Evolutionary conservation across 352 stramenopile species (phyloP).

Genomic region (Phytophthora quininea): DNA sequence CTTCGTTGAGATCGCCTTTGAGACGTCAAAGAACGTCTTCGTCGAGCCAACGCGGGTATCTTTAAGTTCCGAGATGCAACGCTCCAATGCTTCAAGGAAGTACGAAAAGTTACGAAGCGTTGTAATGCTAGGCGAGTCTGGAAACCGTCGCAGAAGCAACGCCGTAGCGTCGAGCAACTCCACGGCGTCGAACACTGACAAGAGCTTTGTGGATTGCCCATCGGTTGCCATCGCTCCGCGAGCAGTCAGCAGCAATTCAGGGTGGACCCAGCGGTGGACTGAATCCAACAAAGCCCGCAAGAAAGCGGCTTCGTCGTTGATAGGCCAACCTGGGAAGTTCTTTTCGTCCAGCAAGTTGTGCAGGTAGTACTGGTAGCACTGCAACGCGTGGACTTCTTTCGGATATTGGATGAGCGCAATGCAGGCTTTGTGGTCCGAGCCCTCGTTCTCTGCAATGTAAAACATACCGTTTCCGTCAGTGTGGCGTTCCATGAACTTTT

Average conservation of each 20-base stretch:
- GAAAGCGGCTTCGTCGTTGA: conserved; percentile 84
- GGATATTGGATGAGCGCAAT: conserved; percentile 85
- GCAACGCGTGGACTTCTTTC: conserved; percentile 81
- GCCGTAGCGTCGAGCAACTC: conserved; percentile 75
- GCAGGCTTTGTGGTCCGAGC: conserved; percentile 77
- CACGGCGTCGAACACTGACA: conserved; percentile 75
- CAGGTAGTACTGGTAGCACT: conserved; percentile 90
- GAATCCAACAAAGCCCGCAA: conserved; percentile 75
- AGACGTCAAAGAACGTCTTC: conserved; percentile 58
- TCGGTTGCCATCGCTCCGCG: conserved; percentile 50
- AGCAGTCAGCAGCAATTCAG: conserved; percentile 47
- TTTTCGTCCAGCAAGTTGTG: conserved; percentile 88
- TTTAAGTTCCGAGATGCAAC: conserved; percentile 79
- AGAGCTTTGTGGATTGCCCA: conserved; percentile 59
- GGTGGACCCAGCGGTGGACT: conserved; percentile 80
- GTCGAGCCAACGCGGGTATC: conserved; percentile 49
- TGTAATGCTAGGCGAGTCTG: conserved; percentile 64
- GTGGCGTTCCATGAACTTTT: conserved; percentile 86
- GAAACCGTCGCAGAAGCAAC: conserved; percentile 75
- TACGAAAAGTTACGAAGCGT: conserved; percentile 71
- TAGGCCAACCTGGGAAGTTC: conserved; percentile 88
- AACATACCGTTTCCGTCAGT: conserved; percentile 74
- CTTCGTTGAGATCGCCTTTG: conserved; percentile 65
- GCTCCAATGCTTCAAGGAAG: conserved; percentile 78
- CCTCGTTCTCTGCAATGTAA: conserved; percentile 69